These are phyloP conservation scores for Calonectria pseudoturangicola DNA, from an alignment of 2,329 filamentous ascomycete genomes.

Conservation along the genomic window DNA sequence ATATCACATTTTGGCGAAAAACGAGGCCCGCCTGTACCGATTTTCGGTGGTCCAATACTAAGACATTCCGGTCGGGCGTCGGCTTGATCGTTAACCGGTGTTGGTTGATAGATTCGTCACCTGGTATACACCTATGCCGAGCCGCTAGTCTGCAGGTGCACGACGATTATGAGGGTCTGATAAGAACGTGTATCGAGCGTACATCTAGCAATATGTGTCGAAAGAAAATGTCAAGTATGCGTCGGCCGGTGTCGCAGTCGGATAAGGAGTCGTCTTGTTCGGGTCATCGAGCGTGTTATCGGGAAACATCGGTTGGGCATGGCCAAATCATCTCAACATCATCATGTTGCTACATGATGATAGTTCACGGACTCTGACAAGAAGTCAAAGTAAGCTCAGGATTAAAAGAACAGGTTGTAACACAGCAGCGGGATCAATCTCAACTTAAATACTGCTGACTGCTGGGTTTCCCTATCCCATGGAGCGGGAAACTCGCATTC, in stretches of 20 bases:
- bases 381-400: conserved; percentile 43
- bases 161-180: conserved; percentile 27
- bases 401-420: conserved; percentile 25
- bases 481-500: conserved; percentile 55
- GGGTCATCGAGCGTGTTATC: not conserved
- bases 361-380: conserved; percentile 10
- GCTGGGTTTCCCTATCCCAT: conserved; percentile 45
- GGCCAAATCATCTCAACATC: not conserved
- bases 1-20: conserved; percentile 43
- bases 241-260: not conserved
- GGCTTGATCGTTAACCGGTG: conserved; percentile 17
- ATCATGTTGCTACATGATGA: not conserved
- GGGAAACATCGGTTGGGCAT: conserved; percentile 11
- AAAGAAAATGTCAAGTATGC: not conserved
- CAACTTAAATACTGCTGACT: conserved; percentile 52
- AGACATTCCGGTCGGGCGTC: conserved; percentile 31
- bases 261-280: conserved; percentile 19
- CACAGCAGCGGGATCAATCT: conserved; percentile 43
- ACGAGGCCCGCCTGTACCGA: conserved; percentile 16
- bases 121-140: conserved; percentile 19
- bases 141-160: conserved; percentile 30
- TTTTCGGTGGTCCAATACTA: conserved; percentile 20
- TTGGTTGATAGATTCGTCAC: conserved; percentile 34
- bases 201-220: conserved; percentile 23
- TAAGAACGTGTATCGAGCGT: conserved; percentile 30